Evolutionary conservation across 2,329 filamentous ascomycete species (phyloP), one percentile per base, ranked within the genome.

Genomic region (Cordyceps javanica): DNA sequence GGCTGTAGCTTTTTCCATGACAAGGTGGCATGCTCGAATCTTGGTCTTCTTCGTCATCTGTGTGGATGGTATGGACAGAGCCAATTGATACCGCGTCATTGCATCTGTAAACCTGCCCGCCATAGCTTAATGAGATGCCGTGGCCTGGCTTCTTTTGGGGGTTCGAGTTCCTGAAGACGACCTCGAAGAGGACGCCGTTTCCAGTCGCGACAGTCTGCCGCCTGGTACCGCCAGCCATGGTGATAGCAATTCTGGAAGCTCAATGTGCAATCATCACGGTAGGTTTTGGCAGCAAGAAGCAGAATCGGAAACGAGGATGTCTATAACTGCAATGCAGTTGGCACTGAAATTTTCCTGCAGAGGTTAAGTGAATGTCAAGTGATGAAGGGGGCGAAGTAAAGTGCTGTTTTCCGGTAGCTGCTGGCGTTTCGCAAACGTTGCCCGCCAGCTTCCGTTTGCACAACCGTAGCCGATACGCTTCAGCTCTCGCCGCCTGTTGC

Each of bases 51-150:
- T 57, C 56, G 11, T 60, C 55, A 23, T 61, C 58, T 10, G 28
- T 56, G 41, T 57, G n/a, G 41, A 54, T 56, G 45, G 49, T 53
- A 28, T 51, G 41, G 49, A 55, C 49, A 5, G 57, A 59, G 21
- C 52, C 51, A 14, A 49, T 23, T 3, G 42, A 49, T 14, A 26
- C 41, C 9, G 49, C 41, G 26, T 54, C 42, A 5, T 41, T 34
- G 49, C 42, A 54, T 5, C 34, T 41, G 46, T 57, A 57, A 6
- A 44, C 38, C 25, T 57, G 45, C 9, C 55, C 55, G 4, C 34
- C 38, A 21, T 57, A 57, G 9, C 55, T 36, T 38, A 57, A 13
- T 2, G 45, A 48, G 28, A 57, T 36, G 21, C 36, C 45, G 23
- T 50, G 36, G 10, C 5, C 16, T 8, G 36, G 36, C 14, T 51